These are phyloP conservation scores for Penicillium roqueforti DNA, from an alignment of 495 filamentous ascomycete species.

Conservation along the genomic window DNA sequence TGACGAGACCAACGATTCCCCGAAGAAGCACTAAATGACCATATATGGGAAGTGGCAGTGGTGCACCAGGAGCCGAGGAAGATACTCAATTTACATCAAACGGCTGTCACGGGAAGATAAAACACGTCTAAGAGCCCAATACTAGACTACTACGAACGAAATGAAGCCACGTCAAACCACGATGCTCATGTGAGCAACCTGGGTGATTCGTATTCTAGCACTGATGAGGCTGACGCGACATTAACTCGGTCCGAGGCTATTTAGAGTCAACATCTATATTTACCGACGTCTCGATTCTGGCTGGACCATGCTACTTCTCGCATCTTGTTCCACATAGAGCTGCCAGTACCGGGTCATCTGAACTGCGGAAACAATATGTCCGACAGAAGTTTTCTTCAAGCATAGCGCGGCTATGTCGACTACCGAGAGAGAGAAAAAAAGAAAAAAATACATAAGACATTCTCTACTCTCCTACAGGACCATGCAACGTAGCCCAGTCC, in stretches of 20 bases:
- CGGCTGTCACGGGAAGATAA: conserved; percentile 11
- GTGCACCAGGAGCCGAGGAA: not conserved
- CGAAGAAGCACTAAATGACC: conserved; percentile 10
- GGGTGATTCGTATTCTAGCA: conserved; percentile 3
- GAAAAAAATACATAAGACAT: not conserved
- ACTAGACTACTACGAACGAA: conserved; percentile 14
- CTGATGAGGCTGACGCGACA: conserved; percentile 22
- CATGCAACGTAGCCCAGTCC: not conserved
- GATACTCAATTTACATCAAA: not conserved
- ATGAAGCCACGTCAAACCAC: conserved; percentile 24
- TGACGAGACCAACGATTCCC: conserved; percentile 18
- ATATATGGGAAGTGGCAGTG: not conserved
- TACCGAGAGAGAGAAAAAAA: conserved; percentile 4
- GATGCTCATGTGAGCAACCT: conserved; percentile 21
- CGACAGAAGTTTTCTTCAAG: not conserved
- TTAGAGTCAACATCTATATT: not conserved
- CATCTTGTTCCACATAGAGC: conserved; percentile 16
- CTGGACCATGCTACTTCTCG: conserved; percentile 5
- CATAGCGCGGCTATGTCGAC: conserved; percentile 20
- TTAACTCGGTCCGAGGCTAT: not conserved
- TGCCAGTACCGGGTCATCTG: conserved; percentile 21
- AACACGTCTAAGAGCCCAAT: not conserved
- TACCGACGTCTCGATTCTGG: not conserved
- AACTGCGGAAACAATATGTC: conserved; percentile 10
- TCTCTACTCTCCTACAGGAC: not conserved